These are phyloP conservation scores for Kregervanrija delftensis DNA, from an alignment of 805 yeast genomes.

Conservation along the genomic window DNA sequence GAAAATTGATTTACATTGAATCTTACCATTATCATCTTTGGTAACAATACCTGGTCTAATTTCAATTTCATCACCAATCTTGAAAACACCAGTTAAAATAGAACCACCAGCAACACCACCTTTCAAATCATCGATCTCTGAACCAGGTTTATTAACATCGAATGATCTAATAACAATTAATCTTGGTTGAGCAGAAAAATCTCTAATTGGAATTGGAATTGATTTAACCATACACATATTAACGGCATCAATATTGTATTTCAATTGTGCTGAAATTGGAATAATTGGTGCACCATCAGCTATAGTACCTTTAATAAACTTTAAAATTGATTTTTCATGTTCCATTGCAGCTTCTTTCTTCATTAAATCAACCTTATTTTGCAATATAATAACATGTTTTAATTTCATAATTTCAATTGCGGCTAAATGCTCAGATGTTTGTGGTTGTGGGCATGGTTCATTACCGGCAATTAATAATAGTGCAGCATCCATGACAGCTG, in stretches of 20 bases:
- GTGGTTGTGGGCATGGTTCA: constrained; percentile 99
- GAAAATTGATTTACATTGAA: constrained; percentile 93
- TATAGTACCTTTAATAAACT: constrained; percentile 93
- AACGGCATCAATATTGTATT: constrained; percentile 97
- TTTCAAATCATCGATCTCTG: constrained; percentile 91
- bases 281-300: constrained; percentile 99
- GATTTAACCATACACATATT: constrained; percentile 92
- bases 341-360: constrained; percentile 94
- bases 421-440: constrained; percentile 97
- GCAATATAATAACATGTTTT: constrained; percentile 91
- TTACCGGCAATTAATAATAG: constrained; percentile 93
- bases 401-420: constrained; percentile 99
- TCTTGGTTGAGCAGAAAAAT: constrained; percentile 88
- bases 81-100: constrained; percentile 92
- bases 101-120: constrained; percentile 99
- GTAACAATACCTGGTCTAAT: constrained; percentile 99
- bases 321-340: constrained; percentile 87
- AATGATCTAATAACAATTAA: constrained; percentile 96
- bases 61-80: constrained; percentile 96
- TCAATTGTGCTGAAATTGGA: constrained; percentile 97
- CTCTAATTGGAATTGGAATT: constrained; percentile 95
- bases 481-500: constrained; percentile 99
- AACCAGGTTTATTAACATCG: constrained; percentile 98
- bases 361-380: constrained; percentile 98
- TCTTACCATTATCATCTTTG: constrained; percentile 79